Evolutionary conservation across 2,329 filamentous ascomycete species (phyloP).

Genomic region (Colletotrichum shisoi): DNA sequence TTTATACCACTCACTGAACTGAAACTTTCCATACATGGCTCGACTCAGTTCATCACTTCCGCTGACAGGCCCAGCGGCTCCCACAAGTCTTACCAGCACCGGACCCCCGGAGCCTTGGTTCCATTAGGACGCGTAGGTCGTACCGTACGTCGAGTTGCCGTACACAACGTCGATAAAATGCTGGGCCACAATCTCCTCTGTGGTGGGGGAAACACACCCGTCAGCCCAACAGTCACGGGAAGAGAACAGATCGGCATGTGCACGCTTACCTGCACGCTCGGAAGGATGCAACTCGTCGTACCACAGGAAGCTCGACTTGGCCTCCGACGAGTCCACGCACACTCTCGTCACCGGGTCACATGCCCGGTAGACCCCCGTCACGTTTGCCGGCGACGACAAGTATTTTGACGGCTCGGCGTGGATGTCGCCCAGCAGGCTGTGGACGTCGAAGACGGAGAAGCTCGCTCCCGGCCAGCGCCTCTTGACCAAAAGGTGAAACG

Average conservation of each 20-base stretch:
- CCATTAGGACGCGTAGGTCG: constrained; percentile 42
- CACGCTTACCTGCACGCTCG: constrained; percentile 64
- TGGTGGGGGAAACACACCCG: constrained; percentile 12
- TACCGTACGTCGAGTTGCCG: constrained; percentile 54
- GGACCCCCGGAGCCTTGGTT: neutral
- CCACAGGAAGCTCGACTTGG: constrained; percentile 72
- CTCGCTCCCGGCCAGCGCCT: constrained; percentile 65
- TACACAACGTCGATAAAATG: constrained; percentile 54
- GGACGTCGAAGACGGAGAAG: constrained; percentile 72
- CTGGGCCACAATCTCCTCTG: constrained; percentile 51
- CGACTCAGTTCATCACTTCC: neutral
- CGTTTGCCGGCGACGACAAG: constrained; percentile 69
- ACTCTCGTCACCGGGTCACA: constrained; percentile 53
- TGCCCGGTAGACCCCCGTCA: constrained; percentile 64
- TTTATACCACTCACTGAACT: too few relatives aligned
- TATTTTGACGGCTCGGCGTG: constrained; percentile 67
- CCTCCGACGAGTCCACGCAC: constrained; percentile 52
- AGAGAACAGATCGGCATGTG: neutral
- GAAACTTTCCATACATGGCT: neutral
- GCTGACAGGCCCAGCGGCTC: neutral
- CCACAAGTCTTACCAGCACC: neutral
- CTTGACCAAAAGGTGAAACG: constrained; percentile 55
- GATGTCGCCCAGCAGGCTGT: constrained; percentile 71
- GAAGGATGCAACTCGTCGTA: constrained; percentile 77
- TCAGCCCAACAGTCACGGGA: constrained; percentile 19